phyloP scores from a whole-genome alignment of 192 early-diverging fungal species.

The Lunasporangiospora selenospora region DNA sequence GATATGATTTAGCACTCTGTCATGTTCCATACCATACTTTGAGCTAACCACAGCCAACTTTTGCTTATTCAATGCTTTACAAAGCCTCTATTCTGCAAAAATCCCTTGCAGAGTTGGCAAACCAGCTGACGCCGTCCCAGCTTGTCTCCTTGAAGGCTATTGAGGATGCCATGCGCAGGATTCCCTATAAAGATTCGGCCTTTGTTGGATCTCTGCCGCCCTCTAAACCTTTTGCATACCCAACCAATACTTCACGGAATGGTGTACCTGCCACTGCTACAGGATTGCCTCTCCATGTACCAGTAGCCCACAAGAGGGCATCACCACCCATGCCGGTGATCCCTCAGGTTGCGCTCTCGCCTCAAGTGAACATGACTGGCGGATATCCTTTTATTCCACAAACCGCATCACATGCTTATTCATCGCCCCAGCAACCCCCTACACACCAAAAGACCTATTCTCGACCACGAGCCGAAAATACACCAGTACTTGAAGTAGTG shows the following conservation, averaged over 20 bases:
- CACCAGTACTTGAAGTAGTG: too few species aligned
- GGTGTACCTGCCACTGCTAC: conserved; percentile 30
- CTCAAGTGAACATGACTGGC: conserved; percentile 45
- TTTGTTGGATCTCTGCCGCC: conserved; percentile 59
- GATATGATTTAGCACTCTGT: too few species aligned
- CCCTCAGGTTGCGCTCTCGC: conserved; percentile 30
- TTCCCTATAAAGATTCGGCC: conserved; percentile 51
- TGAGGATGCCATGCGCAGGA: conserved; percentile 46
- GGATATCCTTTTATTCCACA: conserved; percentile 35
- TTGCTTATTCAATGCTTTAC: too few species aligned
- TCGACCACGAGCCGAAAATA: conserved; percentile 1
- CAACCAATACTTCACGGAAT: conserved; percentile 34
- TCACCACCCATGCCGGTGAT: conserved; percentile 9
- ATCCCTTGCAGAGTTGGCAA: conserved; percentile 31
- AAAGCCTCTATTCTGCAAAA: conserved; percentile 45
- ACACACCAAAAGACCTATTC: conserved; percentile 35
- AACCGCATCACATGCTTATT: conserved; percentile 12
- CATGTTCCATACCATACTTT: too few species aligned
- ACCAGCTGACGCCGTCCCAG: conserved; percentile 41
- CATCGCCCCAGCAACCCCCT: conserved; percentile 24
- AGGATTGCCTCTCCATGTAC: conserved; percentile 20
- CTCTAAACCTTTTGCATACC: conserved; percentile 56
- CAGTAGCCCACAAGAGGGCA: conserved; percentile 8
- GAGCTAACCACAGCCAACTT: too few species aligned
- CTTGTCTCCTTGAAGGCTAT: conserved; percentile 42